Evolutionary conservation across 306 rosid genomes (phyloP).

Genomic region (Begonia loranthoides): DNA sequence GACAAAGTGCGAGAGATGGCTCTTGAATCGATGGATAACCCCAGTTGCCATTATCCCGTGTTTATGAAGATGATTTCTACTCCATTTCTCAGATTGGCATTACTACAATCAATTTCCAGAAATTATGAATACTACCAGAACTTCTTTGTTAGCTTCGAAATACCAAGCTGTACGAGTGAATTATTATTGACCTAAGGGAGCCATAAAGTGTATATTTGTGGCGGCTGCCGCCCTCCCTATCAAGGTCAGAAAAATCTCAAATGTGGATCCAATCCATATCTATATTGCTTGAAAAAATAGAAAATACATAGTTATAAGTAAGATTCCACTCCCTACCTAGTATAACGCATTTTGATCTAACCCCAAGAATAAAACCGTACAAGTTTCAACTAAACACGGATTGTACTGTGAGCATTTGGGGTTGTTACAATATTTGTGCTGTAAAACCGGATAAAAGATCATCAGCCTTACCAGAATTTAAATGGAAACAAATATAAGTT

Average conservation of each 20-base stretch:
- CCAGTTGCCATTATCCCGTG: too few species aligned
- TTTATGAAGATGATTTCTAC: too few species aligned
- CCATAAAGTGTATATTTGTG: constrained; percentile 39
- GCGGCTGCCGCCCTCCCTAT: too few species aligned
- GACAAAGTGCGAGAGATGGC: too few species aligned
- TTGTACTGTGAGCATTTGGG: constrained; percentile 37
- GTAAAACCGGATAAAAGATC: constrained; percentile 1
- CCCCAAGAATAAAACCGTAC: too few species aligned
- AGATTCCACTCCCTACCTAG: too few species aligned
- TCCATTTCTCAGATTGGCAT: constrained; percentile 46
- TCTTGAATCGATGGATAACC: too few species aligned
- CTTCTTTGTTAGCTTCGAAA: constrained; percentile 56
- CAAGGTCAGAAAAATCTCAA: too few species aligned
- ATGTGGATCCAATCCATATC: constrained; percentile 63
- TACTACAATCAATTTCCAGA: constrained; percentile 83
- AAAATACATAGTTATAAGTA: too few species aligned
- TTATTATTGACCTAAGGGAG: constrained; percentile 40
- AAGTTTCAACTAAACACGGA: too few species aligned
- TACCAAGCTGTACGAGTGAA: constrained; percentile 47
- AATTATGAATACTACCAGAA: constrained; percentile 74
- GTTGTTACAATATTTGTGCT: constrained; percentile 37
- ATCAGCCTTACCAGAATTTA: neutral
- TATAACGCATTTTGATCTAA: too few species aligned
- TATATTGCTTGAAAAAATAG: too few species aligned
- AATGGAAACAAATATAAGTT: neutral